A percentile compares a stretch with the other conserved stretches of the same genome.
Evolutionary conservation across 129 eudicot genomes (phyloP).

Genomic region (Ambrosia artemisiifolia): DNA sequence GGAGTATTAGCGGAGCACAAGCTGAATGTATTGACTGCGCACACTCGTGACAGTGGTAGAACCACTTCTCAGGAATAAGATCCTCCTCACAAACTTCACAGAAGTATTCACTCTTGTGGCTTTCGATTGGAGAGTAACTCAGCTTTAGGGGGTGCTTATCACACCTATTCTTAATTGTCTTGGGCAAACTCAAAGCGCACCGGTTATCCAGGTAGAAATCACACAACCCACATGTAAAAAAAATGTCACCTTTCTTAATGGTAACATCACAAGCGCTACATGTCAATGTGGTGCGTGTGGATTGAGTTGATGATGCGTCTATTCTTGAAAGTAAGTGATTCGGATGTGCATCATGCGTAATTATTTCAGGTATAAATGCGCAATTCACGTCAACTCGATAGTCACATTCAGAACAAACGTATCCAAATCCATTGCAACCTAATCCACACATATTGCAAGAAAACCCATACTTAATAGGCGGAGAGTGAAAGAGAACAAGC

Average conservation of each 20-base stretch:
- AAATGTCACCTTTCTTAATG: neutral
- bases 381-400: slow-evolving; percentile 1
- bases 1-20: slow-evolving; percentile 18
- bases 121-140: slow-evolving; percentile 9
- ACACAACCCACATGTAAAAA: neutral
- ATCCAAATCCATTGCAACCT: slow-evolving; percentile 11
- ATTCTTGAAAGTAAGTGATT: neutral
- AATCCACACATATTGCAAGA: neutral
- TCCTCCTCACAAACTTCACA: slow-evolving; percentile 26
- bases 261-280: neutral
- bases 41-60: slow-evolving; percentile 21
- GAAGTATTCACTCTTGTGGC: slow-evolving; percentile 14
- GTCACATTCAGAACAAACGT: neutral
- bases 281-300: neutral
- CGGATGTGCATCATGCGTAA: slow-evolving; percentile 11
- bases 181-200: slow-evolving; percentile 17
- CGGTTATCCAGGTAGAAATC: neutral
- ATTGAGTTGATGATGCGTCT: too few relatives aligned
- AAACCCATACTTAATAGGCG: neutral
- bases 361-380: neutral
- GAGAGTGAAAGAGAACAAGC: neutral
- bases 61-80: slow-evolving; percentile 6
- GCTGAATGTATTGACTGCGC: slow-evolving; percentile 12
- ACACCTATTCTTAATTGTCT: slow-evolving; percentile 13
- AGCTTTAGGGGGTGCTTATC: slow-evolving; percentile 20